phyloP scores from a whole-genome alignment of 1,139 yeast genomes.

The Yamadazyma aaseri region DNA sequence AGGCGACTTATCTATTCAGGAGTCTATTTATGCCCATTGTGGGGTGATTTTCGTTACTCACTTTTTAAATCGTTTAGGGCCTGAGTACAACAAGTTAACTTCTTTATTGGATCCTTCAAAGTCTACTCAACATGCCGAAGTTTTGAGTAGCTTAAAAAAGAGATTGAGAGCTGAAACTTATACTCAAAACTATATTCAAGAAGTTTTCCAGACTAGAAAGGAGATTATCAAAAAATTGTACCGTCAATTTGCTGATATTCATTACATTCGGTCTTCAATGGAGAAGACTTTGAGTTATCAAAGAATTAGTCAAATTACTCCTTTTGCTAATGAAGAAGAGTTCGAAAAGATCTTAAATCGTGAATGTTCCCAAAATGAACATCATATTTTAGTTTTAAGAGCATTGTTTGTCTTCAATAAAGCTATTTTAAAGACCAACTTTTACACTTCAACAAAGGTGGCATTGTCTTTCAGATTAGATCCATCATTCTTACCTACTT shows the following conservation, averaged over 20 bases:
- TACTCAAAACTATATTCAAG: constrained; percentile 80
- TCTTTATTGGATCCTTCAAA: constrained; percentile 61
- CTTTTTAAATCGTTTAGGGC: constrained; percentile 90
- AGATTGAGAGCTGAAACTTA: constrained; percentile 92
- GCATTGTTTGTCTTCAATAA: constrained; percentile 84
- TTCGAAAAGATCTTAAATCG: constrained; percentile 66
- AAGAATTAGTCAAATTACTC: constrained; percentile 74
- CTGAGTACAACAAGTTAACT: constrained; percentile 75
- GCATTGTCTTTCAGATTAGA: constrained; percentile 91
- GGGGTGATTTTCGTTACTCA: constrained; percentile 92
- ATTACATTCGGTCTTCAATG: constrained; percentile 72
- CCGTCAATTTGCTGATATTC: constrained; percentile 89
- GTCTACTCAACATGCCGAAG: constrained; percentile 67
- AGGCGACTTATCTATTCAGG: constrained; percentile 87
- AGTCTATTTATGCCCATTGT: constrained; percentile 90
- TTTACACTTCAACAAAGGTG: constrained; percentile 90
- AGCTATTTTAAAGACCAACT: constrained; percentile 88
- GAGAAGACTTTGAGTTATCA: constrained; percentile 88
- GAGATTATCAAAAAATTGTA: constrained; percentile 80
- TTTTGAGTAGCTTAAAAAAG: constrained; percentile 77
- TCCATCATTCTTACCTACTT: constrained; percentile 77
- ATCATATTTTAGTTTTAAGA: constrained; percentile 75
- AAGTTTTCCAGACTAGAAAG: constrained; percentile 68
- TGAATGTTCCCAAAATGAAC: constrained; percentile 77
- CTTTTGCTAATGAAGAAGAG: constrained; percentile 74